Percentiles rank a stretch among this genome's conserved stretches.
Conservation (phyloP, 306 rosid genomes). For the Aeschynomene evenia region DNA sequence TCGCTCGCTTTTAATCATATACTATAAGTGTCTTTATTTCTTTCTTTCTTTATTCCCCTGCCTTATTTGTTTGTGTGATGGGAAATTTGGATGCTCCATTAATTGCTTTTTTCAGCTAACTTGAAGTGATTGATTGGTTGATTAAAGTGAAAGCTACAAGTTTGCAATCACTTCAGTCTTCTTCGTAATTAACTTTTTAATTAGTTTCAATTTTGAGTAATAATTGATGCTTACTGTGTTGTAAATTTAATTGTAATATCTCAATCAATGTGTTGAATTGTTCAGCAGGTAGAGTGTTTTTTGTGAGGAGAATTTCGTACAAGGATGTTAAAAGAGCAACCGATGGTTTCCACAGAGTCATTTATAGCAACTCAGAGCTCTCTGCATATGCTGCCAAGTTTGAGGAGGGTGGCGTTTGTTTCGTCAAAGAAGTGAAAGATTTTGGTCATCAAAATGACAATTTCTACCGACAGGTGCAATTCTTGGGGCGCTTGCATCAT, state of each 20-base stretch:
- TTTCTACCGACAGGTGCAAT: constrained; percentile 71
- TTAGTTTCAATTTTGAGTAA: neutral
- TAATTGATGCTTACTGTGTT: neutral
- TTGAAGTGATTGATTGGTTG: neutral
- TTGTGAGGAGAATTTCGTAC: constrained; percentile 62
- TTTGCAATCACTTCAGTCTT: neutral
- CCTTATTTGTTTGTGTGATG: neutral
- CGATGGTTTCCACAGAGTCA: constrained; percentile 62
- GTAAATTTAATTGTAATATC: neutral
- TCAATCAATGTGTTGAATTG: constrained; percentile 26
- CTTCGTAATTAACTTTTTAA: neutral
- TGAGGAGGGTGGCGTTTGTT: constrained; percentile 55
- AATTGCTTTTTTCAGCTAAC: neutral
- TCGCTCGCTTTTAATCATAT: neutral
- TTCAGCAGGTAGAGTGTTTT: constrained; percentile 62
- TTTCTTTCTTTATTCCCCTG: neutral
- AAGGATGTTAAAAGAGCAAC: constrained; percentile 74
- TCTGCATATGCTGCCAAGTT: constrained; percentile 74
- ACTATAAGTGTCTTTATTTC: neutral
- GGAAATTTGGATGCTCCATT: neutral
- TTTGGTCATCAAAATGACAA: constrained; percentile 43
- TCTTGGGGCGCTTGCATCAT: constrained; percentile 83
- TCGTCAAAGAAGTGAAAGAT: constrained; percentile 70
- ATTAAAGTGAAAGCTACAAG: neutral
- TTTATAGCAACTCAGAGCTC: constrained; percentile 56